Evolutionary conservation across 2,329 filamentous ascomycete species (phyloP), one percentile per base, ranked within the genome.

Genomic region (Sarocladium oryzae): DNA sequence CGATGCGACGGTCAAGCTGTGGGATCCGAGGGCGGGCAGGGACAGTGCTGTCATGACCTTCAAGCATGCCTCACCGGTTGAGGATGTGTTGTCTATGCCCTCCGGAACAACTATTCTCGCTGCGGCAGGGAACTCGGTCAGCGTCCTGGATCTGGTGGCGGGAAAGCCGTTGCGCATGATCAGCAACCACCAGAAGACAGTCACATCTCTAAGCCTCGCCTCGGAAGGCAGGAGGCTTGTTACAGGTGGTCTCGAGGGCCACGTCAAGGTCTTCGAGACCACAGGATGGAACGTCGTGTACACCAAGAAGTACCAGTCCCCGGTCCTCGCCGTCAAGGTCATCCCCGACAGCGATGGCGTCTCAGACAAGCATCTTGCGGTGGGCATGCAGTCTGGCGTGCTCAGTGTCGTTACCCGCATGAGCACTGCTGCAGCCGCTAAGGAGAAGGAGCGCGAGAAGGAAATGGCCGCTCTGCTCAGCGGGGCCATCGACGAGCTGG

Each of bases 241-340:
- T 51, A 91, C 86, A 57, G 93, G 90, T 68, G 90, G 86, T 18
- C 77, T 99, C 41, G 93, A 99, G 66, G 95, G 93, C 9, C 93
- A 97, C 69, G 85, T 97, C 71, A 99, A 99, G 71, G 83, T 99
- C 35, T 97, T 95, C 61, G 92, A 97, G 70, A 96, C 91, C 1
- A 85, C 84, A 1, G 85, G 82, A 49, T 99, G 93, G 93, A 96
- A 96, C 64, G 88, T 97, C 7, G 91, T 97, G n/a, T 86, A 89
- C 35, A 92, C 89, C 49, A 83, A 87, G 54, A 99, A 97, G 70
- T 99, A 97, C 69, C 85, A 89, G 4, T 88, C 89, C 2, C 93
- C 93, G 1, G 87, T 99, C 53, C 81, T 99, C 11, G 88, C 89
- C 9, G 78, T 97, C 53, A 81, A 79, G 54, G 86, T 96, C 38